A percentile compares a stretch with the other conserved stretches of the same genome.
phyloP scores from a whole-genome alignment of 2,329 filamentous ascomycete species.

The Xylaria sp. region DNA sequence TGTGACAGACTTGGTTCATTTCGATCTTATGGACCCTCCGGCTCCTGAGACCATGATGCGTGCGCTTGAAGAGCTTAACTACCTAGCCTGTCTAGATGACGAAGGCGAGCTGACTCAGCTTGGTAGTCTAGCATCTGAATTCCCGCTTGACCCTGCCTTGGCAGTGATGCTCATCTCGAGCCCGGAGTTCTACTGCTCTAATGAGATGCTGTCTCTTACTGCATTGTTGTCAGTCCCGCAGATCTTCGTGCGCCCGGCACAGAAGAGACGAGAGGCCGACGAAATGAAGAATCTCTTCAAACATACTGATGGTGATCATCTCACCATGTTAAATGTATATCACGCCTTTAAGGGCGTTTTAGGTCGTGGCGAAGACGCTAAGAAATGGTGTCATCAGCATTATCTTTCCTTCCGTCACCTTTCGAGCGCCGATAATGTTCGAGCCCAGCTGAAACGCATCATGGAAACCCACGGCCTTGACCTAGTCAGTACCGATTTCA shows the following conservation, averaged over 20 bases:
- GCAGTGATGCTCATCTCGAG: constrained; percentile 98
- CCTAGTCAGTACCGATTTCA: constrained; percentile 85
- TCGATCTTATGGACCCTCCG: constrained; percentile 97
- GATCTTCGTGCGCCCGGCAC: constrained; percentile 86
- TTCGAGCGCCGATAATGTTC: constrained; percentile 92
- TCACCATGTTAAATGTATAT: constrained; percentile 96
- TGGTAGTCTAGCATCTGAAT: constrained; percentile 88
- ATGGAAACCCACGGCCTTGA: constrained; percentile 93
- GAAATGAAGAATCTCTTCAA: constrained; percentile 97
- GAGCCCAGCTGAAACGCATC: constrained; percentile 87
- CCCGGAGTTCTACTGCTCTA: constrained; percentile 97
- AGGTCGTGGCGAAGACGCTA: constrained; percentile 70
- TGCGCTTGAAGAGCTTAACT: constrained; percentile 95
- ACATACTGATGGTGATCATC: constrained; percentile 91
- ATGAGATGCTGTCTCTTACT: constrained; percentile 95
- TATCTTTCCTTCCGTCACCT: constrained; percentile 90
- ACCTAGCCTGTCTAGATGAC: constrained; percentile 93
- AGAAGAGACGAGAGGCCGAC: constrained; percentile 86
- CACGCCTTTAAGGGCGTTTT: constrained; percentile 88
- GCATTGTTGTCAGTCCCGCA: constrained; percentile 93
- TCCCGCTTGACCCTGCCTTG: constrained; percentile 89
- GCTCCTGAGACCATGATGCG: constrained; percentile 98
- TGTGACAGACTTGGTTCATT: constrained; percentile 93
- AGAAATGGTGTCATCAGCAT: constrained; percentile 96
- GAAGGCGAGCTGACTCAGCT: constrained; percentile 90